A percentile compares a stretch with the other conserved stretches of the same genome.
Evolutionary conservation across 1,284 basidiomycete genomes (phyloP).

Genomic region (Pseudozyma pruni): DNA sequence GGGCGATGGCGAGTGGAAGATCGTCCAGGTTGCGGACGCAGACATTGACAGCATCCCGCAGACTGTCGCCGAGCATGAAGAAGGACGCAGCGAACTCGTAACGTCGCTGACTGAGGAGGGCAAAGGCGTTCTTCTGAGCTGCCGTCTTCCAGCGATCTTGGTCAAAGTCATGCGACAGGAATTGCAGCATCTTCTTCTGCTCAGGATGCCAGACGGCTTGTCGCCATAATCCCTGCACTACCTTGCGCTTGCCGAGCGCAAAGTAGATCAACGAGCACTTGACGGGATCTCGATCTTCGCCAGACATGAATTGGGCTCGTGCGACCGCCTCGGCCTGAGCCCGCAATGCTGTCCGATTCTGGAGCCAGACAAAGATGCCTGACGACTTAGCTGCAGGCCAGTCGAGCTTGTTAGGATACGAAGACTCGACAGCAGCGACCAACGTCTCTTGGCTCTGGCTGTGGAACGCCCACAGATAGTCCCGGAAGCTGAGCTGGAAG

Average conservation of each 20-base stretch:
- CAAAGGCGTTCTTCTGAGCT: slow-evolving; percentile 95
- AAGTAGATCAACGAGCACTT: slow-evolving; percentile 92
- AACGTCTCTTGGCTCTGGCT: slow-evolving; percentile 90
- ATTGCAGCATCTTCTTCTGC: slow-evolving; percentile 87
- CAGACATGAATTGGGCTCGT: slow-evolving; percentile 86
- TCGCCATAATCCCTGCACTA: slow-evolving; percentile 93
- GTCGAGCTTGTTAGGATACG: slow-evolving; percentile 82
- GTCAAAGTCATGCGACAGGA: slow-evolving; percentile 89
- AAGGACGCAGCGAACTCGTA: slow-evolving; percentile 85
- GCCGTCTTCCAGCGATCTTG: slow-evolving; percentile 88
- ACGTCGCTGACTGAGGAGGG: slow-evolving; percentile 75
- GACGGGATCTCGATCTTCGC: slow-evolving; percentile 78
- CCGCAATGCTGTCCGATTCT: slow-evolving; percentile 72
- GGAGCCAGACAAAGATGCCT: slow-evolving; percentile 89
- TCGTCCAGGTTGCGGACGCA: slow-evolving; percentile 88
- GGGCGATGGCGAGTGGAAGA: slow-evolving; percentile 86
- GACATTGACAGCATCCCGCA: slow-evolving; percentile 91
- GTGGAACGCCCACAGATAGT: slow-evolving; percentile 94
- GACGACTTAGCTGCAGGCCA: slow-evolving; percentile 87
- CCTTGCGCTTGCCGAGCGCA: slow-evolving; percentile 87
- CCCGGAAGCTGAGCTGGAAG: slow-evolving; percentile 78
- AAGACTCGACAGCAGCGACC: slow-evolving; percentile 76
- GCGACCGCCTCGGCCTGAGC: slow-evolving; percentile 87
- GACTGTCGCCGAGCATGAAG: slow-evolving; percentile 87
- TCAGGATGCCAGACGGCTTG: slow-evolving; percentile 95